phyloP scores from a whole-genome alignment of 352 stramenopile species.

The Phytophthora crassamura region DNA sequence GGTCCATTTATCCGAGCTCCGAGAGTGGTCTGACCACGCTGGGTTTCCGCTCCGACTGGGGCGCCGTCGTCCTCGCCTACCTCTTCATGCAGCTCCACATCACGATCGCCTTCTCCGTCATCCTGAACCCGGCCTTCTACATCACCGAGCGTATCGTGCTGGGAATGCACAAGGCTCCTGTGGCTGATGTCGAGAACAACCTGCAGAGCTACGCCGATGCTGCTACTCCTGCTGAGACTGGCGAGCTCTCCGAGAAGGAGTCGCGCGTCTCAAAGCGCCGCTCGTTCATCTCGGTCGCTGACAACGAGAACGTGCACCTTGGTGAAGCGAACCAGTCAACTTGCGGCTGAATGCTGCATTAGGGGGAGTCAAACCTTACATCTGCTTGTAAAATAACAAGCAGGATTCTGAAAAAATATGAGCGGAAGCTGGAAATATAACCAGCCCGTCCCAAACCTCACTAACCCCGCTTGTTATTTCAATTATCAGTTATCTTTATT shows the following conservation, averaged over 20 bases:
- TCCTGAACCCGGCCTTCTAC: constrained; percentile 57
- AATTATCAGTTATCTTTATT: too few species aligned
- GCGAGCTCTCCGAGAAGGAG: constrained; percentile 25
- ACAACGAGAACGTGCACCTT: constrained; percentile 40
- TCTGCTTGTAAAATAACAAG: too few species aligned
- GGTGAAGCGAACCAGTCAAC: too few species aligned
- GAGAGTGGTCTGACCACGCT: constrained; percentile 38
- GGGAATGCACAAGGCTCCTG: constrained; percentile 49
- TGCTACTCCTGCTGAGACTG: constrained; percentile 15
- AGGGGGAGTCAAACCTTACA: too few species aligned
- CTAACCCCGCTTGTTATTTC: too few species aligned
- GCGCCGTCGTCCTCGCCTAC: constrained; percentile 53
- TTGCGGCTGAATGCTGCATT: constrained; percentile 25
- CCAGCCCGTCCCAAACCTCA: too few species aligned
- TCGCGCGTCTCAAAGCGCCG: constrained; percentile 41
- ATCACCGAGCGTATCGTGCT: constrained; percentile 56
- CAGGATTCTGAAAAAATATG: too few species aligned
- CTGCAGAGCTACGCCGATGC: constrained; percentile 25
- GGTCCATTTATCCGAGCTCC: constrained; percentile 48
- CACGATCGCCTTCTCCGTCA: constrained; percentile 61
- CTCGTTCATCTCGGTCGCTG: constrained; percentile 48
- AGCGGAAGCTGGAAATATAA: too few species aligned
- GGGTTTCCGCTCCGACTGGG: constrained; percentile 46
- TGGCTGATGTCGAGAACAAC: constrained; percentile 38
- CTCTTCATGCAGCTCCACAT: constrained; percentile 69